These are phyloP conservation scores for Venturia aucupariae DNA, from an alignment of 2,329 filamentous ascomycete genomes.

Conservation along the genomic window DNA sequence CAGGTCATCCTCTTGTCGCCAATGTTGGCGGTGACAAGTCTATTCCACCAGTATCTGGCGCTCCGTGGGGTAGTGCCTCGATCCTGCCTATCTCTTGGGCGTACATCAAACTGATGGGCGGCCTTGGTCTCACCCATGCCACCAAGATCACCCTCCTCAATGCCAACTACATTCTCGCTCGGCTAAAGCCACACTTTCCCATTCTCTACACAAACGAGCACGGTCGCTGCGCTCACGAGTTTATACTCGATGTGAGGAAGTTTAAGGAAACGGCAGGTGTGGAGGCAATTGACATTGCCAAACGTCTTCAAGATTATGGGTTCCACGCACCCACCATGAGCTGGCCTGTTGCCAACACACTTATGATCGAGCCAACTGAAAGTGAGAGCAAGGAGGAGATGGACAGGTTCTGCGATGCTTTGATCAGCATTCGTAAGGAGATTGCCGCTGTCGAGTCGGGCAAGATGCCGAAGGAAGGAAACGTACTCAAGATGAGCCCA, in stretches of 20 bases:
- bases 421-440: constrained; percentile 78
- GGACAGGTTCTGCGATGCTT: constrained; percentile 83
- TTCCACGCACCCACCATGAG: constrained; percentile 98
- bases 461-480: constrained; percentile 61
- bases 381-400: constrained; percentile 87
- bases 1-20: constrained; percentile 56
- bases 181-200: constrained; percentile 74
- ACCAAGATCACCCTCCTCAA: constrained; percentile 92
- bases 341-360: constrained; percentile 87
- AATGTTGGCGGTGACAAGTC: constrained; percentile 44
- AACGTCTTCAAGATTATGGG: constrained; percentile 92
- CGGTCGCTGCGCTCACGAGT: constrained; percentile 89
- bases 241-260: constrained; percentile 80
- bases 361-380: constrained; percentile 98
- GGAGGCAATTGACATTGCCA: constrained; percentile 91
- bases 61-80: constrained; percentile 78
- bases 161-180: constrained; percentile 90
- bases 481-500: constrained; percentile 82
- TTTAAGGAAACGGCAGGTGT: constrained; percentile 78
- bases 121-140: constrained; percentile 71
- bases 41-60: constrained; percentile 68
- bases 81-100: constrained; percentile 93
- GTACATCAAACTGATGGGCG: constrained; percentile 91
- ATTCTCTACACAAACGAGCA: constrained; percentile 91
- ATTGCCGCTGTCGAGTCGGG: constrained; percentile 78